Base-by-base conservation (phyloP, 2,329 filamentous ascomycete species). In the Metarhizium brunneum region DNA sequence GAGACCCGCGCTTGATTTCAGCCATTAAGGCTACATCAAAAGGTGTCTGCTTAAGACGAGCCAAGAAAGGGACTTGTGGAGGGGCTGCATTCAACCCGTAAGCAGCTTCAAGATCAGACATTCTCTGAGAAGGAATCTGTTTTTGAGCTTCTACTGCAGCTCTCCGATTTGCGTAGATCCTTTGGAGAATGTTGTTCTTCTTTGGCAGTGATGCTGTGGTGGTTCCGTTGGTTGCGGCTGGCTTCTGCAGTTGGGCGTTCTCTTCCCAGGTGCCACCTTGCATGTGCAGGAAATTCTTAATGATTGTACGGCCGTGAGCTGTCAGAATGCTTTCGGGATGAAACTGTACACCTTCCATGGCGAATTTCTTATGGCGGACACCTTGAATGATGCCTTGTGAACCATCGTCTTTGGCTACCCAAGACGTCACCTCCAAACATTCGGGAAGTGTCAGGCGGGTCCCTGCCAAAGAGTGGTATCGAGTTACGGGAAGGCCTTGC, bases 281-380 rank as follows among this genome's bases (percentile, higher is more conserved):
- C 80, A 96, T 86, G 56, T 79, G 80, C 58, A 99, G 74, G 69
- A 99, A 99, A 71, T 97, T 99, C 66, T 84, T 86, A 68, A 99
- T 83, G 89, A 99, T 96, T 40, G 81, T 74, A 40, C 92, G 85
- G 3, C 95, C 94, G 57, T 94, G 84, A 49, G 88, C 90, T 0
- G 92, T 96, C 53, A 99, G 75, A 56, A 99, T 99, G 69, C 92
- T 97, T 72, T 99, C 94, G 0, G 94, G 94, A 64, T 99, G 94
- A 64, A 97, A 99, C 68, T 99, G 94, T 16, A 99, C 94, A 45
- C 92, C 94, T 70, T 99, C 94, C n/a, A 97, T 80, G 2, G 89
- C 82, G 65, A 86, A 88, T 66, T 94, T 83, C 75, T 92, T 96
- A 76, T 99, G 94, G 49, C 94, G 86, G 49, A 99, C 88, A 50